Conservation (phyloP, 495 filamentous ascomycete genomes). For the Xylaria bambusicola region DNA sequence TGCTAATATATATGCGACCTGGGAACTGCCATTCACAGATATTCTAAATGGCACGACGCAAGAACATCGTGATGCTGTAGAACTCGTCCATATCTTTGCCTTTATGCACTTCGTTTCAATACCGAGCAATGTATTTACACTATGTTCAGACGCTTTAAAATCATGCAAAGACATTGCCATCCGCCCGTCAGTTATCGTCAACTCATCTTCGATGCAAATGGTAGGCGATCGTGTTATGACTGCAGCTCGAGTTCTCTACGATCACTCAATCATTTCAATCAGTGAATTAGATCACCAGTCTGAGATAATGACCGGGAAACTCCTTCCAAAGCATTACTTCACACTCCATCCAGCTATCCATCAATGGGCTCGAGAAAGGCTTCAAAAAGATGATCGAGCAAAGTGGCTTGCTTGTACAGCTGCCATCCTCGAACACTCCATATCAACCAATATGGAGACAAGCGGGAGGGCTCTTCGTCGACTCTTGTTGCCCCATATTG, state of each 20-base stretch:
- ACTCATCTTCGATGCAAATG: conserved; percentile 5
- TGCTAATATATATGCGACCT: conserved; percentile 31
- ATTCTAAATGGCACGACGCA: conserved; percentile 20
- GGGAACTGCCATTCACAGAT: conserved; percentile 28
- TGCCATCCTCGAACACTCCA: conserved; percentile 24
- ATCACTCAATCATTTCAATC: conserved; percentile 12
- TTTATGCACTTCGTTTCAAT: conserved; percentile 42
- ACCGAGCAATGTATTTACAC: conserved; percentile 20
- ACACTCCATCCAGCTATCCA: conserved; percentile 42
- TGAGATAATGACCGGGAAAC: conserved; percentile 28
- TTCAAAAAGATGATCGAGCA: conserved; percentile 22
- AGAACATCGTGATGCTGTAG: conserved; percentile 26
- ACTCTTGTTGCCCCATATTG: conserved; percentile 28
- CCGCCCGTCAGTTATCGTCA: background rate
- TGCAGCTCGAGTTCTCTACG: conserved; percentile 10
- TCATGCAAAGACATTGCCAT: background rate
- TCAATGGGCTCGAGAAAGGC: conserved; percentile 34
- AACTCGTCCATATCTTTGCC: conserved; percentile 33
- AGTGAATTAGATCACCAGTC: conserved; percentile 25
- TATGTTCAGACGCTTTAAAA: background rate
- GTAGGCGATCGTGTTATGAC: conserved; percentile 9
- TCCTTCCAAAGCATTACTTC: conserved; percentile 19
- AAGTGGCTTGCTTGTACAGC: conserved; percentile 9
- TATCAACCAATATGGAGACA: conserved; percentile 23
- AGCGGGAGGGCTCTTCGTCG: conserved; percentile 19